Percentiles rank a stretch among this genome's conserved stretches.
These are phyloP conservation scores for Rhizophora apiculata DNA, from an alignment of 345 rosid species.

Conservation along the genomic window DNA sequence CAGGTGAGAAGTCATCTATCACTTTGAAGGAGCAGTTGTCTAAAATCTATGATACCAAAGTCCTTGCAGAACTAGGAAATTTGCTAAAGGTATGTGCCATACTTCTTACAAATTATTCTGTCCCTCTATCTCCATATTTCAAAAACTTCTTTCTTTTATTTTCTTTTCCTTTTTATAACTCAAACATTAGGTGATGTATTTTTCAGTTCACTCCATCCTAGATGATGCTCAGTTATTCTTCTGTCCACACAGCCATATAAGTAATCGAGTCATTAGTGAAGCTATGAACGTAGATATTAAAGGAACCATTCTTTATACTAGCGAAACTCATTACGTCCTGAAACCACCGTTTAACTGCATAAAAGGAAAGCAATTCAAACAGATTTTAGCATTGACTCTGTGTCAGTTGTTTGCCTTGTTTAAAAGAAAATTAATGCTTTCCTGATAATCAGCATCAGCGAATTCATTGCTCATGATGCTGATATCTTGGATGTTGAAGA, in stretches of 20 bases:
- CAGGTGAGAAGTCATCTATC: slow-evolving; percentile 76
- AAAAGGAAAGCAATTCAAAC: neutral
- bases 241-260: slow-evolving; percentile 80
- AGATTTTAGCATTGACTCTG: too few relatives aligned
- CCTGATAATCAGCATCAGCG: slow-evolving; percentile 61
- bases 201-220: slow-evolving; percentile 79
- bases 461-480: slow-evolving; percentile 90
- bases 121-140: slow-evolving; percentile 8
- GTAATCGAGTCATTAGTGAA: slow-evolving; percentile 81
- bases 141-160: neutral
- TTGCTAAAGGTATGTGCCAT: slow-evolving; percentile 63
- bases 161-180: slow-evolving; percentile 3
- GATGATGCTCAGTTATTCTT: slow-evolving; percentile 77
- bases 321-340: slow-evolving; percentile 85
- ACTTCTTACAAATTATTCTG: neutral
- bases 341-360: slow-evolving; percentile 5
- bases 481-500: slow-evolving; percentile 84
- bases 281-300: slow-evolving; percentile 83
- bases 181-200: slow-evolving; percentile 67
- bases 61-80: slow-evolving; percentile 88
- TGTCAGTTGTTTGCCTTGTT: too few relatives aligned
- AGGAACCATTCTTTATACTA: slow-evolving; percentile 79
- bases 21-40: slow-evolving; percentile 78
- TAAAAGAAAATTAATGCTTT: neutral
- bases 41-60: slow-evolving; percentile 93